A percentile compares a stretch with the other conserved stretches of the same genome.
Evolutionary conservation across 306 rosid species (phyloP).

Genomic region (Pterocarpus santalinus): DNA sequence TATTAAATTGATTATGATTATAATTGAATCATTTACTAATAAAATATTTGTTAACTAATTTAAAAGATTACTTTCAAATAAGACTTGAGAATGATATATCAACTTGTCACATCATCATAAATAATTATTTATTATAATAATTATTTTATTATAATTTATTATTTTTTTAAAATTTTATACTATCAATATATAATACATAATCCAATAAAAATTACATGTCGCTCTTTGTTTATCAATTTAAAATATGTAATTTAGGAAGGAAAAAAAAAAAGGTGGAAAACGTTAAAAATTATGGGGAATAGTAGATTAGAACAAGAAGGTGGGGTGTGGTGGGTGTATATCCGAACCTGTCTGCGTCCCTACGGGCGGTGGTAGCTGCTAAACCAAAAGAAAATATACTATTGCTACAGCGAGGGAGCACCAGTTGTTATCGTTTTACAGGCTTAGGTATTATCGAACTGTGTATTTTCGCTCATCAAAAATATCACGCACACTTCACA

Average conservation of each 20-base stretch:
- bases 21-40: not conserved
- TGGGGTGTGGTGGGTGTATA: too few relatives aligned
- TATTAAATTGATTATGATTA: not conserved
- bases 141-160: too few relatives aligned
- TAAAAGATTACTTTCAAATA: not conserved
- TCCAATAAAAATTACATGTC: too few relatives aligned
- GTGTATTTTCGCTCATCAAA: not conserved
- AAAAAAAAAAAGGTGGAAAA: too few relatives aligned
- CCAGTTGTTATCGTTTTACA: not conserved
- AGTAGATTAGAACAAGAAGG: too few relatives aligned
- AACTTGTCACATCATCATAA: too few relatives aligned
- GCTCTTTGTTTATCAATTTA: too few relatives aligned
- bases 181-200: too few relatives aligned
- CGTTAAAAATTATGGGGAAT: not conserved
- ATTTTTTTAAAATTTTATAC: too few relatives aligned
- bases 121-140: too few relatives aligned
- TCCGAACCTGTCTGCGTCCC: too few relatives aligned
- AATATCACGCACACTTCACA: not conserved
- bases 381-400: not conserved
- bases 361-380: not conserved
- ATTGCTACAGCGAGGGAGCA: not conserved
- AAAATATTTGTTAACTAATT: not conserved
- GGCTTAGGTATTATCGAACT: constrained; percentile 48
- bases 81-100: not conserved
- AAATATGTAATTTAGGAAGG: too few relatives aligned